These are phyloP conservation scores for Huntiella bhutanensis DNA, from an alignment of 2,329 filamentous ascomycete species.

Conservation along the genomic window DNA sequence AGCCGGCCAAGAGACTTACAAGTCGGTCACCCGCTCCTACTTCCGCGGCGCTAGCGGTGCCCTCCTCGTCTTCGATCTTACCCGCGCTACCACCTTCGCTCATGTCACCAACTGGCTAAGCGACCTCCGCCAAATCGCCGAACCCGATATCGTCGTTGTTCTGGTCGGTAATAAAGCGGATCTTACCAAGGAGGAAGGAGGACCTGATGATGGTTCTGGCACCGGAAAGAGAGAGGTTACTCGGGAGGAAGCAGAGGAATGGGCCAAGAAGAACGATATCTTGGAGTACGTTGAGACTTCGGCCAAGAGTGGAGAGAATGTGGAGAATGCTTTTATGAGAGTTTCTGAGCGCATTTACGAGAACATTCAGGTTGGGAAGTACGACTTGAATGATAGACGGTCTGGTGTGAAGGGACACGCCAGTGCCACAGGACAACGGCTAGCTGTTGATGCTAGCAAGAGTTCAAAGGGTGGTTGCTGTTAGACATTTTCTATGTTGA, in stretches of 20 bases:
- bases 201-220: not conserved
- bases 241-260: slow-evolving; percentile 66
- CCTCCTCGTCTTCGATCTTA: slow-evolving; percentile 88
- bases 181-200: slow-evolving; percentile 33
- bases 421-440: slow-evolving; percentile 26
- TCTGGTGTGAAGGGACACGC: slow-evolving; percentile 70
- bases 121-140: slow-evolving; percentile 84
- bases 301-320: slow-evolving; percentile 85
- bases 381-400: slow-evolving; percentile 82
- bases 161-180: slow-evolving; percentile 93
- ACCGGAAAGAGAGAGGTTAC: slow-evolving; percentile 56
- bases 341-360: slow-evolving; percentile 91
- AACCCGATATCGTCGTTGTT: slow-evolving; percentile 86
- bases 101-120: slow-evolving; percentile 87
- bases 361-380: slow-evolving; percentile 88
- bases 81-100: slow-evolving; percentile 63
- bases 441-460: slow-evolving; percentile 23
- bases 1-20: slow-evolving; percentile 92
- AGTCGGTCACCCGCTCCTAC: slow-evolving; percentile 84
- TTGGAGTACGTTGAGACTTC: slow-evolving; percentile 91
- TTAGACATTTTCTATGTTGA: slow-evolving; percentile 14
- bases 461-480: slow-evolving; percentile 28
- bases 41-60: slow-evolving; percentile 58
- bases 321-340: slow-evolving; percentile 81
- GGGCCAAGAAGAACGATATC: slow-evolving; percentile 71